A percentile compares a stretch with the other conserved stretches of the same genome.
Evolutionary conservation across 2,329 filamentous ascomycete genomes (phyloP).

Genomic region (Pezicula radicicola): DNA sequence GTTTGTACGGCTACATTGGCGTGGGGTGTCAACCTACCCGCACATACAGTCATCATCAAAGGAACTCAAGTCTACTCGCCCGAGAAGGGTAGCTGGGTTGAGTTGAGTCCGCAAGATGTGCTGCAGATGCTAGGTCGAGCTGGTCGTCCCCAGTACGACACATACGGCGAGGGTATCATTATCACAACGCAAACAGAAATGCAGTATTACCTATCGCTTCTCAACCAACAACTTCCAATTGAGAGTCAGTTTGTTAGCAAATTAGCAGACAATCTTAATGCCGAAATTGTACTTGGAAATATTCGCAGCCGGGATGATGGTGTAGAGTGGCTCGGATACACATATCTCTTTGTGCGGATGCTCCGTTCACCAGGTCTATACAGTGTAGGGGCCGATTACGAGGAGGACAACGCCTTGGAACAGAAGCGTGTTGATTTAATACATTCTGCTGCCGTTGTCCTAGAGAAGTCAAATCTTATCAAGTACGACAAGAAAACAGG

Average conservation of each 20-base stretch:
- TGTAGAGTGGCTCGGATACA: conserved; percentile 99
- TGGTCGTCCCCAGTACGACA: conserved; percentile 93
- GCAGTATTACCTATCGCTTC: conserved; percentile 92
- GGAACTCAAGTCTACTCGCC: conserved; percentile 97
- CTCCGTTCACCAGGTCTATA: conserved; percentile 91
- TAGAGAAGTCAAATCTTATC: conserved; percentile 84
- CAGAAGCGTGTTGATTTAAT: conserved; percentile 97
- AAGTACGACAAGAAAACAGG: conserved; percentile 96
- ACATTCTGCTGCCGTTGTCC: conserved; percentile 83
- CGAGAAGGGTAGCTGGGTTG: conserved; percentile 98
- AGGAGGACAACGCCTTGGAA: conserved; percentile 85
- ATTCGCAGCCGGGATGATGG: conserved; percentile 88
- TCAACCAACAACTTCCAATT: conserved; percentile 97
- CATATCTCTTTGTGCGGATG: conserved; percentile 97
- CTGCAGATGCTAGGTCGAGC: conserved; percentile 98
- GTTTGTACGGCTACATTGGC: conserved; percentile 97
- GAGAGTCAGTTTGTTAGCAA: conserved; percentile 94
- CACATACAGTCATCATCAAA: conserved; percentile 98
- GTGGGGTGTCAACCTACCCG: conserved; percentile 97
- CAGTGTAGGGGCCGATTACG: conserved; percentile 93
- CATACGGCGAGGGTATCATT: conserved; percentile 97
- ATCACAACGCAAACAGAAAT: conserved; percentile 95
- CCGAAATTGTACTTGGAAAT: conserved; percentile 92
- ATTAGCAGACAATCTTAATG: conserved; percentile 92
- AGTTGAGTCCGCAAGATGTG: conserved; percentile 94